Evolutionary conservation across 75 land plant genomes (phyloP), one percentile per base, ranked within the genome.

Genomic region (Chamaecyparis obtusa): DNA sequence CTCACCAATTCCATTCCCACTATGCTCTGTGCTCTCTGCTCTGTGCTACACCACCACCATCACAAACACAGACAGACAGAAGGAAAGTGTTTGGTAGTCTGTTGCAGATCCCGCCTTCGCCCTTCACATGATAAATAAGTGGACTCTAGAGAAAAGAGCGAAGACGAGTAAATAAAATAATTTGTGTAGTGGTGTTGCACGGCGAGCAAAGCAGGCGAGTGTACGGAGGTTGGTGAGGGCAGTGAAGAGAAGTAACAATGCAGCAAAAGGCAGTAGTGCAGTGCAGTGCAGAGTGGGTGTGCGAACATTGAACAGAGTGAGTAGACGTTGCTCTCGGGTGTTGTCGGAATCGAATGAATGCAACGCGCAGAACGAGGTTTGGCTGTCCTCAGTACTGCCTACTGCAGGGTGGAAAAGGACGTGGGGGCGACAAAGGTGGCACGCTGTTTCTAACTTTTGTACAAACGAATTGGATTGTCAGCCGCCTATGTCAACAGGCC

Each of bases 211-310:
- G 76, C 76, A 24, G 36, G 15, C 14, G 76, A 32, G 76, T 32
- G 76, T 74, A 74, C 76, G 76, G 10, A 0, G 36, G 32, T 1
- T 35, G 36, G 46, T 41, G 41, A 41, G 2, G 41, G 41, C 1
- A 71, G 76, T 74, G 76, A 74, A 74, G 76, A 74, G 76, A 74
- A 74, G 33, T 33, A 33, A 74, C 76, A 74, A 74, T 74, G 76
- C 30, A 71, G 30, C 75, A 71, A 71, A 71, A 30, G 75, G 75
- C 33, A n/a, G 72, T 21, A 41, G 46, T 5, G 46, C 46, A 44
- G 41, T 1, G 41, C 2, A 2, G 41, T n/a, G 72, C 27, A 19
- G 24, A 5, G 67, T 60, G 67, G n/a, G n/a, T n/a, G n/a, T n/a
- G n/a, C n/a, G 16, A 74, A 9, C 32, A 27, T 64, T 3, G n/a